Base-by-base conservation (phyloP, 441 rosid species). In the Mallotus japonicus region DNA sequence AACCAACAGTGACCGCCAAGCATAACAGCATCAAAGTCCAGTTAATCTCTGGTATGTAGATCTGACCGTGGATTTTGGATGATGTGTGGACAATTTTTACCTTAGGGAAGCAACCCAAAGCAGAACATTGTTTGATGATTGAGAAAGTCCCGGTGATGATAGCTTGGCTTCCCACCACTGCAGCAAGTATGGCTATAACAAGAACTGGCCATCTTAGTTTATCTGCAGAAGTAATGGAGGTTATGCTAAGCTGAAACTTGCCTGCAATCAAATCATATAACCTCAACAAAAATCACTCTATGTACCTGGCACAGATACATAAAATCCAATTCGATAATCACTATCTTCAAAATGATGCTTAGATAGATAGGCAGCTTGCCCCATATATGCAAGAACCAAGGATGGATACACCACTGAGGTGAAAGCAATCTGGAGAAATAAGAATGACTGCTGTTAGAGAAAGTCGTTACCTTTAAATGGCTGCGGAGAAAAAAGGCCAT, bases 101-200 rank as follows among this genome's bases (percentile, higher is more conserved):
- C 70, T 78, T 84, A 0, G 98, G 99, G 77, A 95, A 95, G 84
- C 98, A 95, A 70, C 96, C 91, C 19, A 95, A 85, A 12, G 99
- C 82, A 54, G 98, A 88, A 83, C 97, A 92, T 63, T 95, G 99
- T 76, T 95, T 95, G 78, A 95, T 89, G 76, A 95, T 95, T 2
- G 99, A 95, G 77, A 92, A 95, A 40, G 99, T 92, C 61, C 97
- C 99, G 0, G 99, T 95, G 76, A 95, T 95, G 57, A 95, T 90
- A 55, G 99, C 96, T 83, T 95, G 99, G 76, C 99, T 87, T 61
- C 99, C 99, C 65, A 91, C 99, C 4, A 95, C 98, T 47, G 99
- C 99, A 34, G 99, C 97, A 16, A 95, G 92, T 80, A 92, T 89
- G 46, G 99, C 99, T 65, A 95, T 87, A 20, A 88, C 96, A 63